Evolutionary conservation across 306 rosid genomes (phyloP).

Genomic region (Dalbergia cultrata): DNA sequence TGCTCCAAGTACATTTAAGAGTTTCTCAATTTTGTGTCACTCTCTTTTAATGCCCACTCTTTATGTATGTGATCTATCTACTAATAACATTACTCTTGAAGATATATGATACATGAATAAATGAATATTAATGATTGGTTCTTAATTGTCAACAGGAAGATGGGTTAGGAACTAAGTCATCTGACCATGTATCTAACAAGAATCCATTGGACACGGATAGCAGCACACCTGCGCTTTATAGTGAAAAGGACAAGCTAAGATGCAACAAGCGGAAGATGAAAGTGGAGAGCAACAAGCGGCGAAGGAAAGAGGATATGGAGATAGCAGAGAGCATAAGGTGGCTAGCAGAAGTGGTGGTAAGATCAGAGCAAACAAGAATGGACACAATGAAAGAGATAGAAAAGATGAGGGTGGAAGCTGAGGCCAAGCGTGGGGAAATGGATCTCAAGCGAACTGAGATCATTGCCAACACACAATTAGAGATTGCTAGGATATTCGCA

Average conservation of each 20-base stretch:
- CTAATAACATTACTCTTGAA: neutral
- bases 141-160: constrained; percentile 61
- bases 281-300: constrained; percentile 48
- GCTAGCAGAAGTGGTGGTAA: constrained; percentile 89
- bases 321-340: constrained; percentile 91
- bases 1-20: too few relatives aligned
- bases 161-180: constrained; percentile 61
- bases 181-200: constrained; percentile 75
- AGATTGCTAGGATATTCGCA: constrained; percentile 94
- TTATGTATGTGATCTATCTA: neutral
- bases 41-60: neutral
- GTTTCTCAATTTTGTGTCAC: too few relatives aligned
- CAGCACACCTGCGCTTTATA: constrained; percentile 87
- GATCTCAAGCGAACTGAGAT: constrained; percentile 92
- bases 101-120: too few relatives aligned
- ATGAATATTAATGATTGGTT: too few relatives aligned
- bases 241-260: constrained; percentile 69
- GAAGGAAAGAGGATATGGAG: constrained; percentile 59
- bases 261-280: constrained; percentile 65
- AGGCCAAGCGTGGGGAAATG: constrained; percentile 91
- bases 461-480: constrained; percentile 91
- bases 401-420: constrained; percentile 93
- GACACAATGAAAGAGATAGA: constrained; percentile 92
- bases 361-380: constrained; percentile 89
- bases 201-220: constrained; percentile 79